phyloP scores from a whole-genome alignment of 2,329 filamentous ascomycete genomes.

The Dactylonectria macrodidyma region DNA sequence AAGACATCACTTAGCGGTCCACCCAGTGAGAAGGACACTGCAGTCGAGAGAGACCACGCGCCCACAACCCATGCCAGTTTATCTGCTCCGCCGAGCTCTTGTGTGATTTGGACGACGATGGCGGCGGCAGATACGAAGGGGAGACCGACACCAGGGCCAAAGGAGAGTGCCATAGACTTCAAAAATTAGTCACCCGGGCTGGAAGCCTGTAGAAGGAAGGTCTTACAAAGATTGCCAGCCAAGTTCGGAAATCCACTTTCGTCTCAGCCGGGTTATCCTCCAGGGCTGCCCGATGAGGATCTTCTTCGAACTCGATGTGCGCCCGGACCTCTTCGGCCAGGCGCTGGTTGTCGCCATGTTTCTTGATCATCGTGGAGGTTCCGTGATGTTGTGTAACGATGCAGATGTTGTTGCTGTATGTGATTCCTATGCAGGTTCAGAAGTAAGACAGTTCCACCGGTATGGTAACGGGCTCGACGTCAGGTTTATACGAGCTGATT shows the following conservation, averaged over 20 bases:
- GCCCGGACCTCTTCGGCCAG: neutral
- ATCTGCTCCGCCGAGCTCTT: slow-evolving; percentile 11
- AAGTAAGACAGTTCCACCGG: neutral
- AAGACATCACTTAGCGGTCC: slow-evolving; percentile 29
- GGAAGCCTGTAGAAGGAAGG: neutral
- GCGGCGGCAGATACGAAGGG: slow-evolving; percentile 10
- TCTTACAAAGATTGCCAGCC: slow-evolving; percentile 29
- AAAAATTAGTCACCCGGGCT: neutral
- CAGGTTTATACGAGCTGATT: neutral
- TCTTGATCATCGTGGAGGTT: neutral
- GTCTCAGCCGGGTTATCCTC: slow-evolving; percentile 24
- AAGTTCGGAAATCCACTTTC: slow-evolving; percentile 5
- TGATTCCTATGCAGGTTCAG: too few species aligned
- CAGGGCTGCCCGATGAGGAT: slow-evolving; percentile 30
- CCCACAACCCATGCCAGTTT: slow-evolving; percentile 29
- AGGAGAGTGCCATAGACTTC: slow-evolving; percentile 31
- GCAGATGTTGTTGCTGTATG: neutral
- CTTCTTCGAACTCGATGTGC: slow-evolving; percentile 26
- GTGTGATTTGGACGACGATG: slow-evolving; percentile 26
- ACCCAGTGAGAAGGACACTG: slow-evolving; percentile 32
- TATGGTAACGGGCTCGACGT: neutral
- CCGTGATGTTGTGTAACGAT: neutral
- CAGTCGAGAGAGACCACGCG: slow-evolving; percentile 22
- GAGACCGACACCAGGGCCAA: slow-evolving; percentile 22
- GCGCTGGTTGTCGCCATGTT: neutral